Percentiles rank a stretch among this genome's conserved stretches.
Evolutionary conservation across 73 alveolate species (phyloP).

Genomic region (Symbiodinium pilosum): DNA sequence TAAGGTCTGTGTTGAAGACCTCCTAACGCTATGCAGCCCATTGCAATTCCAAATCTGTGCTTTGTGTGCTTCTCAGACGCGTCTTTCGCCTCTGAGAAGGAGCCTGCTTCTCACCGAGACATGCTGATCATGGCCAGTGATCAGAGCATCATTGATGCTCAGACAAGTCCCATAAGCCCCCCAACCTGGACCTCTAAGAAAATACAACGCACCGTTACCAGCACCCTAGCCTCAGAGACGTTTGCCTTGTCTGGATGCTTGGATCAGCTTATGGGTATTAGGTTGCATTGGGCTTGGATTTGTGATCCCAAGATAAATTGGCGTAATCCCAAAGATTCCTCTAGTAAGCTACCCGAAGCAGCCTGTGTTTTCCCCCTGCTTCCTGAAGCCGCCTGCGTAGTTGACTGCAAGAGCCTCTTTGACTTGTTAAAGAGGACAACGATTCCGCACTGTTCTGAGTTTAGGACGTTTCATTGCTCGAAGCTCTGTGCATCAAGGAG

Average conservation of each 20-base stretch:
- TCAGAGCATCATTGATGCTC: background rate
- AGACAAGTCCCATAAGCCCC: background rate
- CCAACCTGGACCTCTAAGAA: conserved; percentile 2
- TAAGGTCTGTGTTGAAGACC: background rate
- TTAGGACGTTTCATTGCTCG: background rate
- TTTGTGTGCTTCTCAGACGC: conserved; percentile 32
- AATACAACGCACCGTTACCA: background rate
- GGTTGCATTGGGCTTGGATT: conserved; percentile 16
- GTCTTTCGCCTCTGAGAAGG: conserved; percentile 23
- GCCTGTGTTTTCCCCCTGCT: background rate
- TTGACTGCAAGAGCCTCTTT: conserved; percentile 1
- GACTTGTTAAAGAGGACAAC: background rate
- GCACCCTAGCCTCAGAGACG: conserved; percentile 10
- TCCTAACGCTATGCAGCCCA: background rate
- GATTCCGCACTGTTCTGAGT: background rate
- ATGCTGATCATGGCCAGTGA: conserved; percentile 15
- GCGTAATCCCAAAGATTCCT: background rate
- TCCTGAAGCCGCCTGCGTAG: background rate
- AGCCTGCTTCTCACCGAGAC: conserved; percentile 23
- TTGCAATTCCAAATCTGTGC: background rate
- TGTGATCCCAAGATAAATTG: background rate
- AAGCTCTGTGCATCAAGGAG: background rate
- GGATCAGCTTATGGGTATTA: background rate
- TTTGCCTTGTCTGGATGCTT: conserved; percentile 18
- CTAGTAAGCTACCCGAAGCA: background rate